These are phyloP conservation scores for Colletotrichum godetiae DNA, from an alignment of 2,329 filamentous ascomycete genomes.

Conservation along the genomic window DNA sequence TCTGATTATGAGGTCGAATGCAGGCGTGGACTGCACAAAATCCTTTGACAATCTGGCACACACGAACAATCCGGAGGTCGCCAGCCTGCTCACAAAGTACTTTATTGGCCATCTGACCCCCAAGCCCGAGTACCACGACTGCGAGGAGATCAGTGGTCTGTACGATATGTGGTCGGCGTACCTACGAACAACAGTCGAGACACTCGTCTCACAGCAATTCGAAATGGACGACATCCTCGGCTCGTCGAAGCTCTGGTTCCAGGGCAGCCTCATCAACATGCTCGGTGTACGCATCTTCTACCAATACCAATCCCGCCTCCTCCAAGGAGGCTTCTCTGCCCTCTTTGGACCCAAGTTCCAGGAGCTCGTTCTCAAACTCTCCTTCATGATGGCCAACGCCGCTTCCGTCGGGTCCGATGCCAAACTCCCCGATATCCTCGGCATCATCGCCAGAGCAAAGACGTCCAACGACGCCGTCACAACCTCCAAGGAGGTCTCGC, in stretches of 20 bases:
- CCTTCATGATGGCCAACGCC: conserved; percentile 59
- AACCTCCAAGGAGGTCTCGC: conserved; percentile 60
- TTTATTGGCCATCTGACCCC: conserved; percentile 62
- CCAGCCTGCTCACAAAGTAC: conserved; percentile 64
- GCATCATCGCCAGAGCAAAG: conserved; percentile 54
- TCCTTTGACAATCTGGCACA: conserved; percentile 66
- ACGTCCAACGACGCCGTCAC: conserved; percentile 57
- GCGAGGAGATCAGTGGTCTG: conserved; percentile 54
- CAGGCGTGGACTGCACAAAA: conserved; percentile 62
- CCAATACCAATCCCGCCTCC: conserved; percentile 61
- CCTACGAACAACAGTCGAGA: conserved; percentile 60
- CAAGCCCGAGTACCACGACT: conserved; percentile 58
- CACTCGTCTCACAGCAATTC: conserved; percentile 62
- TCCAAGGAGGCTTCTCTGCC: conserved; percentile 57
- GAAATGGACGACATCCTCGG: conserved; percentile 63
- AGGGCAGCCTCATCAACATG: conserved; percentile 58
- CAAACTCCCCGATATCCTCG: conserved; percentile 58
- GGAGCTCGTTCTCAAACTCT: conserved; percentile 63
- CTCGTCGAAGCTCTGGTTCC: conserved; percentile 57
- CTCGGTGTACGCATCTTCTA: conserved; percentile 64
- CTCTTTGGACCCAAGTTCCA: conserved; percentile 64
- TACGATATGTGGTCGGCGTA: conserved; percentile 64
- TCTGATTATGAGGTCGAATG: conserved; percentile 64
- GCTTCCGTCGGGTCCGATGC: conserved; percentile 45
- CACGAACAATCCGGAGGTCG: conserved; percentile 65